phyloP scores from a whole-genome alignment of 2,329 filamentous ascomycete genomes.

The Aspergillus quadricinctus region DNA sequence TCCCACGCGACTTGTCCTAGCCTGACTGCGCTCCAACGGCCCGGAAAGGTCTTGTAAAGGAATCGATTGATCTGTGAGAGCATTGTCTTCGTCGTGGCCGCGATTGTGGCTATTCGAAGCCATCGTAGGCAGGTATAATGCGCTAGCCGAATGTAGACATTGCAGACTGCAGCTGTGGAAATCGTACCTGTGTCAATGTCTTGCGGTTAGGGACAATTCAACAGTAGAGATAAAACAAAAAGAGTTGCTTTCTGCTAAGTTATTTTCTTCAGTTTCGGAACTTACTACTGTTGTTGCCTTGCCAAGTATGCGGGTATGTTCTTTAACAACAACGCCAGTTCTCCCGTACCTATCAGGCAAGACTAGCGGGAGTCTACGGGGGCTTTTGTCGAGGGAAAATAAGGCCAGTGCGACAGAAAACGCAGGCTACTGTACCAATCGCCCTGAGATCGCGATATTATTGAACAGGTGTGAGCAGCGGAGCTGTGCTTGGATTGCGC shows the following conservation, averaged over 20 bases:
- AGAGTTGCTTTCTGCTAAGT: background rate
- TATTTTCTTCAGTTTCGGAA: background rate
- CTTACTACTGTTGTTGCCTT: background rate
- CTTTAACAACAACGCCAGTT: background rate
- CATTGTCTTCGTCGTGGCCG: conserved; percentile 24
- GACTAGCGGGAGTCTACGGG: background rate
- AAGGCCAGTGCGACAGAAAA: background rate
- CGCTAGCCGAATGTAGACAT: conserved; percentile 38
- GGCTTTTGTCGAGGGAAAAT: background rate
- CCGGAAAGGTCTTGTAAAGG: conserved; percentile 62
- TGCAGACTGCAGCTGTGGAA: conserved; percentile 22
- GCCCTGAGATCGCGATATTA: background rate
- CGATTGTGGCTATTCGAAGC: conserved; percentile 35
- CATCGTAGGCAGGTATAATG: conserved; percentile 35
- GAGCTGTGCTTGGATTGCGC: background rate
- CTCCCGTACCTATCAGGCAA: background rate
- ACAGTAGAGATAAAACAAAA: background rate
- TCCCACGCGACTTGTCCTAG: conserved; percentile 30
- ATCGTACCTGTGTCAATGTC: background rate
- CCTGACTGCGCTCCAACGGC: conserved; percentile 29
- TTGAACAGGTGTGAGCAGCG: background rate
- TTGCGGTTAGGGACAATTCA: background rate
- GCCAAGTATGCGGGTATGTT: background rate
- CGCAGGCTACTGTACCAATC: background rate
- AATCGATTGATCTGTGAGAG: conserved; percentile 53